These are phyloP conservation scores for Penicillium sp. DNA, from an alignment of 2,329 filamentous ascomycete species.

Conservation along the genomic window DNA sequence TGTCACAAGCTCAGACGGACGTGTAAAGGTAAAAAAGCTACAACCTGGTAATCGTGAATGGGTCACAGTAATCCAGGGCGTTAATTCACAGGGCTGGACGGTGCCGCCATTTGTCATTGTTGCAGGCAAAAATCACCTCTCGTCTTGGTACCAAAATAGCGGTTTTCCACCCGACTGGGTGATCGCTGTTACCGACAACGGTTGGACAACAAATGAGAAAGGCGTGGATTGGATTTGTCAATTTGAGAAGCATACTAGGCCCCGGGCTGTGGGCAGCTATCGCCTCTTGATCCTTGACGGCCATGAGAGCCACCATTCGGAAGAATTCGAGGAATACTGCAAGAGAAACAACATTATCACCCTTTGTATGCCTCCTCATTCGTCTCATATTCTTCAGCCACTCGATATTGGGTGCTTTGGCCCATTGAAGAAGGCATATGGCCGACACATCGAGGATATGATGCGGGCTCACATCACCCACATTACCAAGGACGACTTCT, in stretches of 20 bases:
- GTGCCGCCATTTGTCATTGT: background rate
- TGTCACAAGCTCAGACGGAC: background rate
- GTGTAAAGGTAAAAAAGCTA: background rate
- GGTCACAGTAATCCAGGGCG: background rate
- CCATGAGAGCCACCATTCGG: constrained; percentile 15
- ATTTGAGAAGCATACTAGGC: background rate
- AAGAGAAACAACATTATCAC: constrained; percentile 18
- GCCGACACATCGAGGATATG: background rate
- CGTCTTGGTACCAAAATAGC: background rate
- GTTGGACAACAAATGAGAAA: background rate
- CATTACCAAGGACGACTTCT: background rate
- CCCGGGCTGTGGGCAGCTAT: constrained; percentile 2
- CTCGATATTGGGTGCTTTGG: constrained; percentile 16
- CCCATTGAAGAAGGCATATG: background rate
- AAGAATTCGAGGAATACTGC: constrained; percentile 15
- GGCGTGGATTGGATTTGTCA: background rate
- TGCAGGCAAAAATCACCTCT: background rate
- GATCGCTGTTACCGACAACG: background rate
- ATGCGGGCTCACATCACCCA: background rate
- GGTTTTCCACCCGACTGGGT: background rate
- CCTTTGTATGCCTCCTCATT: constrained; percentile 19
- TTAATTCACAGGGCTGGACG: background rate
- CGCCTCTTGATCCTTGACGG: constrained; percentile 18
- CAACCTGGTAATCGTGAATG: background rate
- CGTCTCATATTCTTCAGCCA: constrained; percentile 15